Base-by-base conservation (phyloP, 352 stramenopile genomes). In the Globisporangium parvum region DNA sequence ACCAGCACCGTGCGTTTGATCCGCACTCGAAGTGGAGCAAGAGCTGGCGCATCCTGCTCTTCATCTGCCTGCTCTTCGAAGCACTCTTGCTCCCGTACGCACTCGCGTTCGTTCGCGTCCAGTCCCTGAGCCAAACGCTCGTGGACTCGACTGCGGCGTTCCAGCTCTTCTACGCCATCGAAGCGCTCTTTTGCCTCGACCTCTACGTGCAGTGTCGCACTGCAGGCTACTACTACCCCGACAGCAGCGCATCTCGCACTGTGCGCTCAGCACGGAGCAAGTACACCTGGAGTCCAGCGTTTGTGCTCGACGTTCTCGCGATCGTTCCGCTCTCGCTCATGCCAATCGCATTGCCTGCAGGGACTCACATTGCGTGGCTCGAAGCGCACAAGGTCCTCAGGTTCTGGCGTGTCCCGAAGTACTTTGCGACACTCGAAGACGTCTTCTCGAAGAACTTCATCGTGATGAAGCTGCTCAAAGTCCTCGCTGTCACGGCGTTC, bases 211-310 rank as follows among this genome's bases (percentile, higher is more conserved):
- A 82, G 44, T 33, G 77, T 24, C 71, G 85, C 57, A 83, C 73
- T 23, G 77, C 71, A 18, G 75, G 77, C 53, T 86, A 88, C 58
- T 58, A 82, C 67, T 88, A 88, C 51, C 66, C 86, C 42, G 63
- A 70, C 44, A 71, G 75, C 52, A 79, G 80, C 35, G 69, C 86
- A 10, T 59, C 70, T 21, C 68, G 66, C 0, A 74, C 85, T 48
- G 68, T 63, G 39, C 59, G 53, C 2, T 72, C 65, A n/a, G 60
- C 76, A 10, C 62, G 72, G 3, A 46, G 45, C 21, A 80, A 73
- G 23, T 86, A 80, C 55, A 31, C 85, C 18, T 53, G 15, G 14
- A 87, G 73, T 3, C 14, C 50, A 0, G 66, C 63, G 1, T 88
- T 88, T 50, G 2, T 71, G 6, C 50, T 86, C 6, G 76, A 87